phyloP scores from a whole-genome alignment of 352 stramenopile genomes.

The Lagenidium giganteum region DNA sequence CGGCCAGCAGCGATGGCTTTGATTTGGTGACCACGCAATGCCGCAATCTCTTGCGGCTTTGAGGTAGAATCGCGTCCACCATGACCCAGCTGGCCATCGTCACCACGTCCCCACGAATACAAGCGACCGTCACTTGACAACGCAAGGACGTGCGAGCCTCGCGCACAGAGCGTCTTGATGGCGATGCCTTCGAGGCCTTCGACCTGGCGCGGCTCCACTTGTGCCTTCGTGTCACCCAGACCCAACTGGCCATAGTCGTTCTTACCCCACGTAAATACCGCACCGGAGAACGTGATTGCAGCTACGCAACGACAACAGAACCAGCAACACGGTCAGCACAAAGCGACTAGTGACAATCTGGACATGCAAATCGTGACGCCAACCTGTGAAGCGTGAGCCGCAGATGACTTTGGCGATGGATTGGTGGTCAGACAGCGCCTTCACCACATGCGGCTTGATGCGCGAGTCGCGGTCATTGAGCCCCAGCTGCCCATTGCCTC shows the following conservation, averaged over 20 bases:
- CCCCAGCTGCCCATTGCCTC: constrained; percentile 37
- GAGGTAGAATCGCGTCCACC: constrained; percentile 14
- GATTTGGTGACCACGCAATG: constrained; percentile 13
- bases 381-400: constrained; percentile 35
- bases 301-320: constrained; percentile 10
- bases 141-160: constrained; percentile 75
- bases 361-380: background rate
- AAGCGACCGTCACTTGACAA: constrained; percentile 60
- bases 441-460: constrained; percentile 30
- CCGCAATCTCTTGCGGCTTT: constrained; percentile 10
- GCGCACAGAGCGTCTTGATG: constrained; percentile 42
- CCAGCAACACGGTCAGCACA: background rate
- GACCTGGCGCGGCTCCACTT: constrained; percentile 26
- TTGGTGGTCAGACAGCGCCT: constrained; percentile 17
- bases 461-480: constrained; percentile 29
- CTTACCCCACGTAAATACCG: constrained; percentile 36
- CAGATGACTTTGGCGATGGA: constrained; percentile 22
- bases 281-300: constrained; percentile 19
- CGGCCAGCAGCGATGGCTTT: constrained; percentile 26
- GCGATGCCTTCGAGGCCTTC: constrained; percentile 17
- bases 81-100: constrained; percentile 63
- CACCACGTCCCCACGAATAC: constrained; percentile 84
- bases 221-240: constrained; percentile 26
- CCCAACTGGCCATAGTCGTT: constrained; percentile 35
- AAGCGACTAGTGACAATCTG: background rate